Percentiles rank a stretch among this genome's conserved stretches.
Conservation (phyloP, 305 asterid species). For the Ajuga reptans region DNA sequence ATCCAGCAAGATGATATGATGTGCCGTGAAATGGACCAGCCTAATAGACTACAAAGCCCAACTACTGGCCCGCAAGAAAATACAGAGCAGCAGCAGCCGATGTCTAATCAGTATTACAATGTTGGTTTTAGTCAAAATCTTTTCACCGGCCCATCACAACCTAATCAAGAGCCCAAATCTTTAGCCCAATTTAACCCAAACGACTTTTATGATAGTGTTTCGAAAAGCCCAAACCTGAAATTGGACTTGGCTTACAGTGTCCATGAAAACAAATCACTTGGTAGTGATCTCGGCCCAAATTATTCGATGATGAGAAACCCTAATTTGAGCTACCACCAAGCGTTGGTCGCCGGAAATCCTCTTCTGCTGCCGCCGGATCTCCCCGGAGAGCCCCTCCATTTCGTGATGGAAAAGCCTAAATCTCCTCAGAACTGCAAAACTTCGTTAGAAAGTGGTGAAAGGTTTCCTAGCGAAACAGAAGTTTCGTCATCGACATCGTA, state of each 20-base stretch:
- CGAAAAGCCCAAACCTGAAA: slow-evolving; percentile 25
- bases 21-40: slow-evolving; percentile 20
- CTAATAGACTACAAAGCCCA: slow-evolving; percentile 13
- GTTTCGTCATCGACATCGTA: slow-evolving; percentile 21
- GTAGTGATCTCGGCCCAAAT: not conserved
- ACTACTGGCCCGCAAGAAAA: slow-evolving; percentile 25
- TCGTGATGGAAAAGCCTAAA: slow-evolving; percentile 25
- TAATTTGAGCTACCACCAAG: slow-evolving; percentile 33
- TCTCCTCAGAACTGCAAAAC: slow-evolving; percentile 12
- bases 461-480: not conserved
- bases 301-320: slow-evolving; percentile 23
- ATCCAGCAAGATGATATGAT: slow-evolving; percentile 16
- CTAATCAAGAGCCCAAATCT: not conserved
- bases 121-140: slow-evolving; percentile 24
- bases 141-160: slow-evolving; percentile 16
- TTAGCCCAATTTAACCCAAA: not conserved
- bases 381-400: slow-evolving; percentile 22
- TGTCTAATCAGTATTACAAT: not conserved
- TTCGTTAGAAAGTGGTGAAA: slow-evolving; percentile 10
- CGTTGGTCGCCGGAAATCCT: slow-evolving; percentile 34
- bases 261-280: not conserved
- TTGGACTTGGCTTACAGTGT: slow-evolving; percentile 18
- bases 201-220: not conserved
- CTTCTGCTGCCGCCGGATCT: slow-evolving; percentile 38
- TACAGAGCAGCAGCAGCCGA: slow-evolving; percentile 7